Evolutionary conservation across 129 eudicot species (phyloP), one percentile per base, ranked within the genome.

Genomic region (Gnaphalium uliginosum): DNA sequence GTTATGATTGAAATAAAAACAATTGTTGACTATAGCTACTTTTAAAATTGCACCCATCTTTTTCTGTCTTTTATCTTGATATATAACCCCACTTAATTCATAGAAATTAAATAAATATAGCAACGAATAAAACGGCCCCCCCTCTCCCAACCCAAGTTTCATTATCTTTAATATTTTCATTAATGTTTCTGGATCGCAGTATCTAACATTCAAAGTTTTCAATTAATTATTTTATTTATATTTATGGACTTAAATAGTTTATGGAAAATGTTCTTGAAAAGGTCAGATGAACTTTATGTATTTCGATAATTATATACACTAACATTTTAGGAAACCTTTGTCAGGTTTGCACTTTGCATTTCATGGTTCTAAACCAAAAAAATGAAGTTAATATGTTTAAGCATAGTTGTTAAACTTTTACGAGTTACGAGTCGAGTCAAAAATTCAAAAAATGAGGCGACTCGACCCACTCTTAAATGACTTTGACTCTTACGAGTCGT

Each of bases 81-180:
- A n/a, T n/a, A 19, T 19, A 72, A 77, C 80, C 80, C 81, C 75
- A 77, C 75, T 57, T 68, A 60, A 68, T 57, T 54, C 46, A 59
- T 68, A 41, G 39, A 56, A 39, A 62, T 67, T 25, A 27, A 24
- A 37, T 56, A 75, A 13, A 65, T 46, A 4, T 19, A 21, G 29
- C 72, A 39, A 73, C 43, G 8, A 18, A 46, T 60, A 73, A 74
- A 60, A 30, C 51, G 79, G 71, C 66, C 79, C 78, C 68, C 78
- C 62, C 63, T 19, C 72, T 11, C 70, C 69, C 23, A 46, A 63
- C 63, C 59, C 62, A 63, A 75, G 19, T 63, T 65, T 75, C 70
- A 8, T 74, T 63, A 10, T 63, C 27, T 13, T 43, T 43, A 3
- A 11, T 43, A 39, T 39, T 39, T 41, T 60, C 60, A 61, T 73